Evolutionary conservation across 2,329 filamentous ascomycete species (phyloP), one percentile per base, ranked within the genome.

Genomic region (Hypoxylon sp.): DNA sequence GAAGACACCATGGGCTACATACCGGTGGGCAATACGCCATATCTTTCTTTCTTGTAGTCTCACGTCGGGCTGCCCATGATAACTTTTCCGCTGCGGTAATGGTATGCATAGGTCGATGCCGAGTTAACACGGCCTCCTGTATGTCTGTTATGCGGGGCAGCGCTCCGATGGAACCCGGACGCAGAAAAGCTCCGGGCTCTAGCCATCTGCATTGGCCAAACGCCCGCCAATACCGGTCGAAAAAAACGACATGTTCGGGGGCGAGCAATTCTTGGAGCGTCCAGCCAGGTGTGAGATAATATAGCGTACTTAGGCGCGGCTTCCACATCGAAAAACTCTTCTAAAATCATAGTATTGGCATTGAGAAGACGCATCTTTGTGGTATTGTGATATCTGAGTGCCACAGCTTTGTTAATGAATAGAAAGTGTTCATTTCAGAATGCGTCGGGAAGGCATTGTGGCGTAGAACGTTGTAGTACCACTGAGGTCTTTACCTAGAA

Each of bases 201-300:
- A 1, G 22, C 19, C 44, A 22, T 6, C 3, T 26, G 19, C 5
- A 47, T 26, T 26, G 2, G 8, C 50, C 50, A 10, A 52, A 10
- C 14, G 2, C 19, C 1, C 3, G 10, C 51, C 51, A 54, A 2
- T 26, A 0, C 4, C 17, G 33, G 26, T 19, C 22, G 37, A 31
- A 55, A 24, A 55, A 55, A 2, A 26, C 8, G 22, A 55, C 17
- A 17, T 11, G 14, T 17, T 13, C 13, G 2, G 52, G 52, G 5
- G 52, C 52, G 26, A 55, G 6, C 3, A 55, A n/a, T n/a, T 55
- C 52, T 10, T 55, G 52, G 1, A 55, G 37, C 13, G 52, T 55
- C 52, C 52, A 55, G 9, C 52, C 35, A n/a, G n/a, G 37, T 57
- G 9, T 57, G 53, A 14, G 53, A 57, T 17, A 57, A 26, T 26